Base-by-base conservation (phyloP, 176 grass and related monocot genomes). In the Aegilops sharonensis region DNA sequence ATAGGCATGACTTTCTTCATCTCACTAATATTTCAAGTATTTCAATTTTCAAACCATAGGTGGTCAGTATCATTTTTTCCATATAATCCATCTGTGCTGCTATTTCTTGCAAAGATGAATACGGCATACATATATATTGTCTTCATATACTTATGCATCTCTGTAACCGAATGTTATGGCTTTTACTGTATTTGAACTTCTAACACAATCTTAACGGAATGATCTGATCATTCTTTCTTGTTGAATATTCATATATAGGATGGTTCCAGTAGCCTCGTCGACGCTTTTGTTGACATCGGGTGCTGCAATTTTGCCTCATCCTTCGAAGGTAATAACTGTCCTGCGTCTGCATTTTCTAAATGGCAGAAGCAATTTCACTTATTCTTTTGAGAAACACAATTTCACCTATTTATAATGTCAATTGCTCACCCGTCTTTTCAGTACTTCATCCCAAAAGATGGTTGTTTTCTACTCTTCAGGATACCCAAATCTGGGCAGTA, bases 221-320 rank as follows among this genome's bases (percentile, higher is more conserved):
- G 0, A 8, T 84, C 45, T 77, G 32, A 35, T 63, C 37, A 59
- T 78, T 87, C 75, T 76, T 5, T 80, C 7, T 17, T 84, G 60
- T 34, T 85, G 60, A 47, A 50, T 72, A 78, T 85, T 87, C 66
- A 59, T 80, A 34, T 73, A 11, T 54, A 90, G 84, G 80, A 87
- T 56, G 56, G 60, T 54, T 66, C 74, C 45, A 35, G 20, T 74
- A 72, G 43, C 65, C 59, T 8, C 43, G 11, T 81, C 87, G 42
- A 68, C 43, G 12, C 93, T 91, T 61, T 84, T 87, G 73, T 88
- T 98, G 39, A 85, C 78, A 7, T 98, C 95, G 64, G 88, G 93
- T 78, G 91, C 91, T 86, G 88, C 86, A n/a, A 89, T 98, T 42
- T 83, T 98, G 75, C 95, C 95, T 60, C 95, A 98, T 95, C 95